Evolutionary conservation across 305 asterid genomes (phyloP).

Genomic region (Fraxinus latifolia): DNA sequence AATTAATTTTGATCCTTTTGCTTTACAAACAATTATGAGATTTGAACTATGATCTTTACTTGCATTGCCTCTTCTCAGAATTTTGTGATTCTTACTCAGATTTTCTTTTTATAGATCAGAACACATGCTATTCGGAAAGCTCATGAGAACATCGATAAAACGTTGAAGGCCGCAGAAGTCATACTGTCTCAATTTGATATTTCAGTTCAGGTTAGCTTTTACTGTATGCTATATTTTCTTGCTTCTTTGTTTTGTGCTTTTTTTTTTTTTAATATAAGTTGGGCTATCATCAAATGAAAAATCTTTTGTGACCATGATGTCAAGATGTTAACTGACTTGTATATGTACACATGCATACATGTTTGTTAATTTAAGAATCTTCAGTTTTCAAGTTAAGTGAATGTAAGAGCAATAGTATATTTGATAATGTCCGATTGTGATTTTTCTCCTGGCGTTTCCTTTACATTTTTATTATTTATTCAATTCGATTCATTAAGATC

Average conservation of each 20-base stretch:
- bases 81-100: conserved; percentile 18
- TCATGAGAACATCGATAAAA: conserved; percentile 89
- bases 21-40: neutral
- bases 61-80: conserved; percentile 6
- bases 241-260: no score
- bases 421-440: neutral
- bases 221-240: neutral
- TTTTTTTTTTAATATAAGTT: neutral
- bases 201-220: conserved; percentile 71
- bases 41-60: conserved; percentile 21
- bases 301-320: neutral
- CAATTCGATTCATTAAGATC: neutral
- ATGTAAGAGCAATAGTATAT: neutral
- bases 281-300: neutral
- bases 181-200: conserved; percentile 83
- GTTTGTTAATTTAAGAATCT: neutral
- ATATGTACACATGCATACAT: neutral
- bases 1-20: neutral
- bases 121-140: conserved; percentile 95
- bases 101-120: conserved; percentile 58
- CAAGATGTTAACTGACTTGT: neutral
- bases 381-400: neutral
- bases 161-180: conserved; percentile 91
- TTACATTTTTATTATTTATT: neutral
- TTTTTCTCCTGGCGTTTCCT: neutral